These are phyloP conservation scores for Cordyceps sp. DNA, from an alignment of 2,329 filamentous ascomycete species.

Conservation along the genomic window DNA sequence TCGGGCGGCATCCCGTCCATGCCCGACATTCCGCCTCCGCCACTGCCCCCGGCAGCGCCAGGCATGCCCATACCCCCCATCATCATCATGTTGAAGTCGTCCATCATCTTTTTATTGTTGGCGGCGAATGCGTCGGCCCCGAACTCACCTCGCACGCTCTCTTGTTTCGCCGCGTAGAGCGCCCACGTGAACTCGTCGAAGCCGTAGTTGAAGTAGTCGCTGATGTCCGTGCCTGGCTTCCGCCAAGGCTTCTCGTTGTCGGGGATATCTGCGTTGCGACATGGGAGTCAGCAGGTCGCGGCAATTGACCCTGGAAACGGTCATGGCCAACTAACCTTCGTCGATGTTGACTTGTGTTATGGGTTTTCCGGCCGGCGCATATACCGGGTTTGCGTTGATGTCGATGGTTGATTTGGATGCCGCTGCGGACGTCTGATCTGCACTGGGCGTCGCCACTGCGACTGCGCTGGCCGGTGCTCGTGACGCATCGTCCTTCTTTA, in stretches of 20 bases:
- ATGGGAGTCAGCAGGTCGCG: too few species aligned
- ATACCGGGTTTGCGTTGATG: slow-evolving; percentile 65
- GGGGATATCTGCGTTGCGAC: slow-evolving; percentile 45
- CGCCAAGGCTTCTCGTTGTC: slow-evolving; percentile 91
- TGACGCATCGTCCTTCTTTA: slow-evolving; percentile 28
- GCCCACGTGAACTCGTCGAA: slow-evolving; percentile 99
- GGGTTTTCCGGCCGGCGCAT: slow-evolving; percentile 66
- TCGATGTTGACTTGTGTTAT: slow-evolving; percentile 63
- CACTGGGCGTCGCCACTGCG: slow-evolving; percentile 24
- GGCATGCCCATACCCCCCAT: slow-evolving; percentile 32
- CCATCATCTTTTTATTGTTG: slow-evolving; percentile 65
- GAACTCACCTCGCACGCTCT: slow-evolving; percentile 60
- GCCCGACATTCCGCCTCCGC: slow-evolving; percentile 27
- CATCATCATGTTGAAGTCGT: slow-evolving; percentile 56
- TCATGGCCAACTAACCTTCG: slow-evolving; percentile 24
- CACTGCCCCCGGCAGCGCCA: slow-evolving; percentile 15
- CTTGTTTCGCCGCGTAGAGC: slow-evolving; percentile 80
- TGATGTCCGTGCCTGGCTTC: slow-evolving; percentile 81
- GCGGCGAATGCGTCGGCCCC: slow-evolving; percentile 45
- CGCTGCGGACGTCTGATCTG: slow-evolving; percentile 41
- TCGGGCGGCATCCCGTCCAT: slow-evolving; percentile 50
- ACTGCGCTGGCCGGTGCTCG: slow-evolving; percentile 10
- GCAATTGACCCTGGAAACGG: too few species aligned
- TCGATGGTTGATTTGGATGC: slow-evolving; percentile 71
- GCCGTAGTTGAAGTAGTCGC: slow-evolving; percentile 97